phyloP scores from a whole-genome alignment of 495 filamentous ascomycete genomes.

The Penicillium pancosmium region DNA sequence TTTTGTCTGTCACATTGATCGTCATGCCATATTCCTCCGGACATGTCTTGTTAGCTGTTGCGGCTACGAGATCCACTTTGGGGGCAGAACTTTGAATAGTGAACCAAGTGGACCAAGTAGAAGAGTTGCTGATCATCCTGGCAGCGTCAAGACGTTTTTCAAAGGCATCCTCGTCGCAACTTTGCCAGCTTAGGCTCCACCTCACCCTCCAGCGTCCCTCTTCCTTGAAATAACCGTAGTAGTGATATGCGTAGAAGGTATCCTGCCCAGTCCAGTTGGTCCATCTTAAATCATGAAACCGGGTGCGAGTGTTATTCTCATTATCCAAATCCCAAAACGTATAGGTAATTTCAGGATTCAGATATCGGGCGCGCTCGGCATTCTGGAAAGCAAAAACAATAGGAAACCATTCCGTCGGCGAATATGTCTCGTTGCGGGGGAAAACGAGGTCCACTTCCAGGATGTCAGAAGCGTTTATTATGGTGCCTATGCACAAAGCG shows the following conservation, averaged over 20 bases:
- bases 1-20: slow-evolving; percentile 30
- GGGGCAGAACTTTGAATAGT: slow-evolving; percentile 4
- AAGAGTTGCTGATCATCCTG: slow-evolving; percentile 8
- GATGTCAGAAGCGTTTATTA: slow-evolving; percentile 11
- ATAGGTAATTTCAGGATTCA: slow-evolving; percentile 18
- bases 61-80: slow-evolving; percentile 21
- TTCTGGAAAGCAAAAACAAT: slow-evolving; percentile 45
- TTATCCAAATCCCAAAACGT: slow-evolving; percentile 8
- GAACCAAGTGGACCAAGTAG: slow-evolving; percentile 17
- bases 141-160: neutral
- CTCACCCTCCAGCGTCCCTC: slow-evolving; percentile 7
- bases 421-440: slow-evolving; percentile 46
- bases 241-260: slow-evolving; percentile 24
- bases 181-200: slow-evolving; percentile 26
- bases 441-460: slow-evolving; percentile 43
- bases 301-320: neutral
- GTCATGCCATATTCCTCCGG: slow-evolving; percentile 19
- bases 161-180: slow-evolving; percentile 11
- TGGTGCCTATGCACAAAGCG: slow-evolving; percentile 9
- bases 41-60: slow-evolving; percentile 30
- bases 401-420: slow-evolving; percentile 34
- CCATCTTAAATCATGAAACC: slow-evolving; percentile 6
- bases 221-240: neutral
- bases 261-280: slow-evolving; percentile 19
- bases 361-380: slow-evolving; percentile 20